Conservation (phyloP, 192 early-diverging fungal genomes). For the Chytriomyces sp. region DNA sequence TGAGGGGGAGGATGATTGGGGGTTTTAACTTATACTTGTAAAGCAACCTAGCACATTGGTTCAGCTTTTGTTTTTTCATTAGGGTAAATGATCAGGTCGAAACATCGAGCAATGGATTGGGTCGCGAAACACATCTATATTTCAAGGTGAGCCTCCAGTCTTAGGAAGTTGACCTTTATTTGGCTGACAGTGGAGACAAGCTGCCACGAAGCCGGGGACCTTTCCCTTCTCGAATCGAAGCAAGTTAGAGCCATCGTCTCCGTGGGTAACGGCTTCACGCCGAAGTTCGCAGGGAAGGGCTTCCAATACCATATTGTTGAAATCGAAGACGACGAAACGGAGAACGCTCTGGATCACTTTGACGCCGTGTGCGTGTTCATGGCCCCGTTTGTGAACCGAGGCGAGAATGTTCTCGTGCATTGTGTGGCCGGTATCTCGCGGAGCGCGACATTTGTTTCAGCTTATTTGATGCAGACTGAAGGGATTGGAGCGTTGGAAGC, state of each 20-base stretch:
- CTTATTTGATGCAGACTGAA: slow-evolving; percentile 23
- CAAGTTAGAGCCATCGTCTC: neutral
- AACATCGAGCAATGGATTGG: neutral
- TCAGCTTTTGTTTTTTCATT: neutral
- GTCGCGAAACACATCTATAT: neutral
- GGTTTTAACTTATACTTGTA: neutral
- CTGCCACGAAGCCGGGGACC: slow-evolving; percentile 3
- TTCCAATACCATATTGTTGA: slow-evolving; percentile 5
- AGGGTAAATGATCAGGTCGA: neutral
- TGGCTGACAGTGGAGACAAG: neutral
- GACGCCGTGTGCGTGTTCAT: slow-evolving; percentile 10
- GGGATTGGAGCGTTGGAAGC: neutral
- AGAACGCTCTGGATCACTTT: slow-evolving; percentile 14
- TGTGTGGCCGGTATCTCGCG: slow-evolving; percentile 20
- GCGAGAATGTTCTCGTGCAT: slow-evolving; percentile 15
- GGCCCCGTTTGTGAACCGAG: neutral
- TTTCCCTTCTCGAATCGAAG: neutral
- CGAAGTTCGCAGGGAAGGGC: neutral
- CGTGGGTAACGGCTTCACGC: slow-evolving; percentile 5
- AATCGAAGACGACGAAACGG: slow-evolving; percentile 15
- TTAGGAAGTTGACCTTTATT: neutral
- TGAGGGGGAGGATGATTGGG: slow-evolving; percentile 25
- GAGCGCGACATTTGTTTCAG: slow-evolving; percentile 15
- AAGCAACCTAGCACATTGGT: neutral
- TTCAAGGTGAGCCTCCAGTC: neutral